Evolutionary conservation across 352 stramenopile genomes (phyloP), one percentile per base, ranked within the genome.

Genomic region (Phytophthora litchii): DNA sequence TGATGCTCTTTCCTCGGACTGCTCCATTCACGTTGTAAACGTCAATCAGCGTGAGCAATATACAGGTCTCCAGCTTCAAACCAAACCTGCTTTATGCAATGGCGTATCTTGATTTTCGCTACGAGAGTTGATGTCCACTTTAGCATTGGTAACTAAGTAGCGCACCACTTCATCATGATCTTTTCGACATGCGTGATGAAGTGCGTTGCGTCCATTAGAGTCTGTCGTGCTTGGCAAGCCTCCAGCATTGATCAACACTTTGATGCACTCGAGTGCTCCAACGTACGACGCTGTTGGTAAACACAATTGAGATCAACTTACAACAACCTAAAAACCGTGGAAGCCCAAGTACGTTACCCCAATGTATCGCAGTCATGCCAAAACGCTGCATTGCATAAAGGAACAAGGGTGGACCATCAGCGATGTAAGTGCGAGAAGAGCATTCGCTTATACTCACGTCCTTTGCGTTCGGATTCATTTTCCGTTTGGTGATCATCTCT

Each of bases 331-430:
- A 13, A 12, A 34, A 34, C 7, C 29, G 7, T 9, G n/a, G n/a
- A n/a, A n/a, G n/a, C n/a, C n/a, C n/a, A n/a, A n/a, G 10, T 34
- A 7, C 29, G 5, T 40, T 55, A 92, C 82, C 83, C 83, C 83
- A 92, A 51, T 92, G 83, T 17, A 92, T 52, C 11, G 83, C 83
- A 10, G 78, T 91, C 83, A 92, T 92, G 8, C 80, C 83, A 67
- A 92, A 92, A 25, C 81, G 78, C 83, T 92, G 40, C 12, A 21
- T 29, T 2, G 34, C 37, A 14, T 27, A n/a, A n/a, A n/a, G n/a
- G n/a, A n/a, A n/a, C n/a, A n/a, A n/a, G n/a, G n/a, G n/a, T n/a
- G n/a, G n/a, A n/a, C n/a, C n/a, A n/a, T n/a, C n/a, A n/a, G n/a
- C n/a, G n/a, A n/a, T n/a, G n/a, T n/a, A n/a, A n/a, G n/a, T n/a